phyloP scores from a whole-genome alignment of 2,329 filamentous ascomycete genomes.

The Pseudogymnoascus destructans region DNA sequence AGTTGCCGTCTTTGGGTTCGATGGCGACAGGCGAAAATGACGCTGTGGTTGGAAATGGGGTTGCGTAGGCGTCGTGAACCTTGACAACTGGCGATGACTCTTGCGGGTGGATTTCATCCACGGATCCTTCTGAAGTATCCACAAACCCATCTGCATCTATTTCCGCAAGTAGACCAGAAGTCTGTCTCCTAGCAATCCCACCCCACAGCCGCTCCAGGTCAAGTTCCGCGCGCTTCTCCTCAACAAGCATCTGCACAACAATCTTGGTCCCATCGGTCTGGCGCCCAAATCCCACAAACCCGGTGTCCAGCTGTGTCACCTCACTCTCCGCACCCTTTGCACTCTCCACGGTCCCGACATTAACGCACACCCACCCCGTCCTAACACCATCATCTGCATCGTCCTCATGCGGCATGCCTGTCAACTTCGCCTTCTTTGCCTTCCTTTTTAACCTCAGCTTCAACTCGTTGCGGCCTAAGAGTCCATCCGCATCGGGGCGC shows the following conservation, averaged over 20 bases:
- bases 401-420: conserved; percentile 51
- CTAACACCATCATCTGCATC: conserved; percentile 71
- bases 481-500: conserved; percentile 67
- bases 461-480: conserved; percentile 80
- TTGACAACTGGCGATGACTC: not conserved
- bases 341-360: conserved; percentile 59
- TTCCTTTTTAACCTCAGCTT: conserved; percentile 76
- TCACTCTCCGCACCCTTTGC: conserved; percentile 29
- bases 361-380: conserved; percentile 94
- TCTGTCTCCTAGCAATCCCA: conserved; percentile 17
- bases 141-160: conserved; percentile 1
- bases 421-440: conserved; percentile 65
- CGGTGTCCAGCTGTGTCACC: conserved; percentile 33
- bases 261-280: conserved; percentile 43
- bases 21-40: not conserved
- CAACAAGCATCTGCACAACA: conserved; percentile 60
- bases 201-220: conserved; percentile 52
- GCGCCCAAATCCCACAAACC: conserved; percentile 66
- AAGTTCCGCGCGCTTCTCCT: conserved; percentile 54
- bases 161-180: not conserved
- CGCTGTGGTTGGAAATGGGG: not conserved
- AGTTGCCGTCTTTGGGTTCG: not conserved
- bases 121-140: not conserved
- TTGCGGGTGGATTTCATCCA: not conserved
- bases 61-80: not conserved